Conservation (phyloP, 805 yeast species). For the Saturnispora kantuleensis region DNA sequence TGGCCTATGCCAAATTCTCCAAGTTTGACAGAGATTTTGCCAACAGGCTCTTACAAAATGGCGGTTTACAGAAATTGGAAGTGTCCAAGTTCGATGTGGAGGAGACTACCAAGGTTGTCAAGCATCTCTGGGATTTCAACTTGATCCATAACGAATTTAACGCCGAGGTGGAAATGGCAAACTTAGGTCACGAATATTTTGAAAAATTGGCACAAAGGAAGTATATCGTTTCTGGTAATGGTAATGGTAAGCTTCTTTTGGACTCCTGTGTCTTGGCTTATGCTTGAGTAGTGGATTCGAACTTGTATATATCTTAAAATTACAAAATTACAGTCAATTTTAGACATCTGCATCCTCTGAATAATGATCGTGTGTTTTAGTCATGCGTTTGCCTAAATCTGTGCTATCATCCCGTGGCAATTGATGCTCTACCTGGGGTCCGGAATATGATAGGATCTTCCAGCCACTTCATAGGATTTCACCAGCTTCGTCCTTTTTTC, state of each 20-base stretch:
- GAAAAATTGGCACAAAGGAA: constrained; percentile 36
- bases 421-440: no score
- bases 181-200: constrained; percentile 13
- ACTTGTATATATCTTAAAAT: constrained; percentile 8
- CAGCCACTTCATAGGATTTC: no score
- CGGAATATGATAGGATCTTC: no score
- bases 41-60: constrained; percentile 29
- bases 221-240: constrained; percentile 52
- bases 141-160: constrained; percentile 28
- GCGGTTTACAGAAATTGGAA: constrained; percentile 24
- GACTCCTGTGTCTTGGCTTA: constrained; percentile 31
- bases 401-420: no score
- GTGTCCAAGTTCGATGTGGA: constrained; percentile 35
- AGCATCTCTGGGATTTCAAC: constrained; percentile 33
- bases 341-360: no score
- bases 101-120: constrained; percentile 35
- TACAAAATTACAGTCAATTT: not conserved
- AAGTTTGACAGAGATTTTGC: constrained; percentile 51
- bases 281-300: constrained; percentile 13
- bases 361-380: no score
- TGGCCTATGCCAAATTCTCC: constrained; percentile 55
- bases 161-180: constrained; percentile 18
- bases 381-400: no score
- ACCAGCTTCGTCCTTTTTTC: no score
- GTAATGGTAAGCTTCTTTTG: constrained; percentile 48